Evolutionary conservation across 2,329 filamentous ascomycete species (phyloP), one percentile per base, ranked within the genome.

Genomic region (Apiospora malaysiana): DNA sequence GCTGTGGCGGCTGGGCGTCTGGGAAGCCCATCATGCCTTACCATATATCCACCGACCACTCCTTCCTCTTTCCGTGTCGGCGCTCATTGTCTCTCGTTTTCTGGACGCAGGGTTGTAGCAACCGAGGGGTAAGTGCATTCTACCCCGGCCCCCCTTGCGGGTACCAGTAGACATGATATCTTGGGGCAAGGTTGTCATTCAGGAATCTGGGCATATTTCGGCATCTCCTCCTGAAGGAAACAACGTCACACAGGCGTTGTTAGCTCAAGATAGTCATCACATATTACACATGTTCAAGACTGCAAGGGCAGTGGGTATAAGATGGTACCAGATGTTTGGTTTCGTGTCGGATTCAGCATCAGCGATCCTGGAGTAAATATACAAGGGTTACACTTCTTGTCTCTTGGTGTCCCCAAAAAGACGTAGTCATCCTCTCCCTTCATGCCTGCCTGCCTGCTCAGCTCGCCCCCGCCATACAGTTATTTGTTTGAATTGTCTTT

Each of bases 311-410:
- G 18, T 40, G 32, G 21, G 56, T 40, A 40, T 40, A 63, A 63
- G 32, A 63, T 59, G 27, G 27, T 69, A 69, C 47, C 71, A 69
- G 74, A 74, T 72, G 9, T 72, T 77, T 77, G 75, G 72, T 74
- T 76, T 74, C 76, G 74, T 75, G 46, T 47, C 74, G 74, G 73
- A 76, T 75, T 77, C 71, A 73, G 74, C 72, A 73, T 72, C 73
- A 74, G 70, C 70, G 70, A 72, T 70, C 77, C 75, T 75, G 74
- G 77, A 74, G 75, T 78, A 80, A 80, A 82, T 83, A 76, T 83
- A 83, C 82, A 83, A 77, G 80, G 80, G 79, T 81, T 79, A 79
- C 78, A 76, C 76, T 75, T 74, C 74, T 71, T 70, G 42, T 63
- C 56, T 25, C 12, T 56, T 32, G 49, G 12, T n/a, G 23, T 56